Base-by-base conservation (phyloP, 1,139 yeast genomes). In the Taphrina flavorubra region DNA sequence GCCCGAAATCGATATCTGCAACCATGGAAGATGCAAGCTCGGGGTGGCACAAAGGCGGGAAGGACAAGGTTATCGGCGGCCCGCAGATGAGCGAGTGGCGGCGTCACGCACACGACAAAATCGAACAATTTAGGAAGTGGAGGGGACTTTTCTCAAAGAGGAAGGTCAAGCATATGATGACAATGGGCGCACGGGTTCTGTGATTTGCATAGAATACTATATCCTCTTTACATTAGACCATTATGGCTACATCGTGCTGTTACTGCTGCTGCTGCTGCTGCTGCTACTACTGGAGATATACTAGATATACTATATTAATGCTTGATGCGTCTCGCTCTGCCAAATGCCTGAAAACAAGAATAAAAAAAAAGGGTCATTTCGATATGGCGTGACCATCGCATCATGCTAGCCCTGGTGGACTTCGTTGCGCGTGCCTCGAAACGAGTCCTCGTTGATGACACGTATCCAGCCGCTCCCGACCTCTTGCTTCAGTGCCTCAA, bases 381-480 rank as follows among this genome's bases (percentile, higher is more conserved):
- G 16, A 44, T 44, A 44, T 44, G 11, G 47, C 18, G 5, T 14
- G 42, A 10, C 6, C 42, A 10, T 10, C 42, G 42, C 11, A 1
- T 39, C 3, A 14, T 39, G 42, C 42, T 34, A 51, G 25, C 11
- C 40, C 18, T 53, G 58, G 14, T 34, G 60, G 34, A 56, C 60
- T n/a, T 16, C 46, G 36, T 20, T 20, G 36, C 39, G 36, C 49
- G 31, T 25, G n/a, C 6, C 53, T 16, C 36, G n/a, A 47, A 56
- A 56, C 1, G 60, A 37, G 20, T 72, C 73, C 65, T 72, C 72
- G 40, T 68, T 69, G 51, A 72, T 61, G 13, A 71, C 74, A 40
- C 70, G 67, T 55, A 72, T 49, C 74, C 74, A 72, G 18, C 71
- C 73, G 46, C 70, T 68, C 10, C 74, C 73, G 57, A 72, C 72